Evolutionary conservation across 768 basidiomycete genomes (phyloP), one percentile per base, ranked within the genome.

Genomic region (Suillus decipiens): DNA sequence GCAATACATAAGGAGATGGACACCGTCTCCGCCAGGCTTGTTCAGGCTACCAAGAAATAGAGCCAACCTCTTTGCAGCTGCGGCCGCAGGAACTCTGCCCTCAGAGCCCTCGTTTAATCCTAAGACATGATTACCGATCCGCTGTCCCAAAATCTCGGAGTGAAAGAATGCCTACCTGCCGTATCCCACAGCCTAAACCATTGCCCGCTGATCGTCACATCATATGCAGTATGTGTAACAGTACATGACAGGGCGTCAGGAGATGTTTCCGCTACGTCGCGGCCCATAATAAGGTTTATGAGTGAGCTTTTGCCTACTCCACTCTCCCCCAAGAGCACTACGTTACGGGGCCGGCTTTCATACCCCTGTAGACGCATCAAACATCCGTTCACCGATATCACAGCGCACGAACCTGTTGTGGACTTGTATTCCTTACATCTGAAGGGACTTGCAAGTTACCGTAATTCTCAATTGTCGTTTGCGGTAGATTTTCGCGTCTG

Each of bases 251-350:
- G 61, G 3, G 71, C 73, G 8, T 70, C 64, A 41, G 65, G 69
- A 10, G 78, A 78, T 7, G 73, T 71, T 6, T 61, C 34, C 0
- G 79, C 80, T 1, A 63, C 62, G n/a, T 73, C 62, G 6, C 59
- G 36, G 22, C 73, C 74, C 36, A 68, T 67, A 22, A 82, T 63
- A 74, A 82, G 75, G 67, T 81, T 82, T 54, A 82, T 68, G 3
- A 82, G 66, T 1, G 78, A 79, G 61, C 80, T 82, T 66, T 82
- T 82, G 9, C 78, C 78, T 0, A 76, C 64, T 19, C 81, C 81
- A 3, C 75, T 74, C 51, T 81, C 79, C 1, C 81, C 81, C 37
- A 79, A 82, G 22, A 82, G 51, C 19, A 82, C 71, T 17, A 82
- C 51, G 56, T 82, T 82, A 28, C 63, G 58, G 5, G 56, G 56